A percentile compares a stretch with the other conserved stretches of the same genome.
These are phyloP conservation scores for Starmerella gropengiesseri DNA, from an alignment of 805 yeast genomes.

Conservation along the genomic window DNA sequence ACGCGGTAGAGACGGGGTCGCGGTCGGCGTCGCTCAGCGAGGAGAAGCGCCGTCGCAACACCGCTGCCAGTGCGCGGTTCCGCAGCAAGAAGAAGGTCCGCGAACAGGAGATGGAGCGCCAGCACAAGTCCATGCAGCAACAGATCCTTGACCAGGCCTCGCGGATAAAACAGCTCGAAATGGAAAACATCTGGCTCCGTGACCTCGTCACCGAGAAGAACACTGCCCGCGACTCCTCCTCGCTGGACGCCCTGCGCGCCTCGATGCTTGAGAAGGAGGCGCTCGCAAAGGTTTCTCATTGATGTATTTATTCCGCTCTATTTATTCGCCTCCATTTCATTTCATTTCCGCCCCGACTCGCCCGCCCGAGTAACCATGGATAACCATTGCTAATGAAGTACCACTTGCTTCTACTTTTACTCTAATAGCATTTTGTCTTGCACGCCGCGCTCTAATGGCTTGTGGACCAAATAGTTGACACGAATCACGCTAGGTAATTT, in stretches of 20 bases:
- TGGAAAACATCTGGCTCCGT: conserved; percentile 82
- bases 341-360: background rate
- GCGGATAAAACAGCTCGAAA: conserved; percentile 71
- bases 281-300: background rate
- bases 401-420: too few relatives aligned
- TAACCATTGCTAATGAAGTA: too few relatives aligned
- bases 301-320: conserved; percentile 1
- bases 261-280: conserved; percentile 7
- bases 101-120: conserved; percentile 82
- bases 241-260: conserved; percentile 23
- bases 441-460: too few relatives aligned
- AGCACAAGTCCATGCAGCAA: conserved; percentile 61
- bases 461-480: too few relatives aligned
- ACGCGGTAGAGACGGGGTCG: background rate
- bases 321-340: background rate
- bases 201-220: conserved; percentile 71
- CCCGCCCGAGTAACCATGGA: too few relatives aligned
- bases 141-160: conserved; percentile 54
- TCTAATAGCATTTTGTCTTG: too few relatives aligned
- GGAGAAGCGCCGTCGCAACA: conserved; percentile 76
- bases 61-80: conserved; percentile 91
- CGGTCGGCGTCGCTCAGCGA: conserved; percentile 31
- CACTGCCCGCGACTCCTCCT: conserved; percentile 30
- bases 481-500: too few relatives aligned
- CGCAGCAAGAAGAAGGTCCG: conserved; percentile 82